Evolutionary conservation across 2,329 filamentous ascomycete genomes (phyloP), one percentile per base, ranked within the genome.

Genomic region (Tolypocladium guangdongense): DNA sequence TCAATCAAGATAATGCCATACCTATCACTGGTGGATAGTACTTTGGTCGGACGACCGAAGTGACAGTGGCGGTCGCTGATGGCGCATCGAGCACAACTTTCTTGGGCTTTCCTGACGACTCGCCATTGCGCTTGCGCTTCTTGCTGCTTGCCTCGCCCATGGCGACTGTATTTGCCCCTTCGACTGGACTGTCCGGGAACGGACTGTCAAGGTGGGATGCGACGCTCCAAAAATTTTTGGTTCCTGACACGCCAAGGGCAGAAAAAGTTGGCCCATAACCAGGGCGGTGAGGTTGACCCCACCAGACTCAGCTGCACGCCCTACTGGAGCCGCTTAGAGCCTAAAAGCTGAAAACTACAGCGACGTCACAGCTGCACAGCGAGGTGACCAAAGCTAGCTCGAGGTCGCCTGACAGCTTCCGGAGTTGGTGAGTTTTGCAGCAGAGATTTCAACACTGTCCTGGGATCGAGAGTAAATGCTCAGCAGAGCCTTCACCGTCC

Each of bases 111-210:
- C 67, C 64, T 2, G 65, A 61, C 39, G 66, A 62, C 12, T 74
- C 72, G 38, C 70, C 70, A 20, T 70, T 68, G 56, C 77, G 72
- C 68, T 83, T 83, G 54, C 80, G 72, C 67, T 83, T 83, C 63
- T 77, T 77, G 54, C 62, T 67, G 55, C 65, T 71, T 39, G 63
- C 54, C 49, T 70, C 67, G 35, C 66, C 67, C 73, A 76, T 77
- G 38, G 27, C 53, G 27, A 41, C 49, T 43, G 10, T n/a, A 10
- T 18, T 22, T 41, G 49, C 49, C 49, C 16, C 49, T 39, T 27
- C 37, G 37, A n/a, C 18, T 38, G 7, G 18, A 27, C 27, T 5
- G n/a, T n/a, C n/a, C n/a, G n/a, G 37, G 36, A 35, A 11, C 22
- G 38, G n/a, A 36, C 35, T 32, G 50, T 12, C 41, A 3, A 27